Evolutionary conservation across 2,329 filamentous ascomycete species (phyloP).

Genomic region (Helotiales sp.): DNA sequence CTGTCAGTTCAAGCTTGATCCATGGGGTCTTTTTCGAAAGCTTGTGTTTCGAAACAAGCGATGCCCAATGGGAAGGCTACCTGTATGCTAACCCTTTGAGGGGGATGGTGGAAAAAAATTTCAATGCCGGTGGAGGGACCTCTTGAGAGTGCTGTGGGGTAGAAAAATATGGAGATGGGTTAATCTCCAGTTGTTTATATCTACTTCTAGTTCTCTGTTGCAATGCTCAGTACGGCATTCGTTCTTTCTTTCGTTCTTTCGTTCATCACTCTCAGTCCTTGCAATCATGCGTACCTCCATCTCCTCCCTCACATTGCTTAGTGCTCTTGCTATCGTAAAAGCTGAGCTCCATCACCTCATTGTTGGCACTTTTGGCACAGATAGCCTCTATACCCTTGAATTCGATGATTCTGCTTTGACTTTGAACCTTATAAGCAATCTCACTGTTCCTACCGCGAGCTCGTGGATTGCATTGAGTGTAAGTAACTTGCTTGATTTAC

Average conservation of each 20-base stretch:
- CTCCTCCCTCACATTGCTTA: slow-evolving; percentile 4
- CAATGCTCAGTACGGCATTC: not conserved
- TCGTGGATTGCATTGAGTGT: slow-evolving; percentile 37
- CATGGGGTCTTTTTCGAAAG: not conserved
- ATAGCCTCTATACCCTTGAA: slow-evolving; percentile 34
- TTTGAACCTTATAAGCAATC: slow-evolving; percentile 28
- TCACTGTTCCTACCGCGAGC: slow-evolving; percentile 22
- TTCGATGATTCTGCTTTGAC: slow-evolving; percentile 33
- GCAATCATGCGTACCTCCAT: slow-evolving; percentile 13
- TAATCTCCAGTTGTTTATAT: not conserved
- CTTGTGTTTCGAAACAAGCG: not conserved
- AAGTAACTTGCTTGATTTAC: slow-evolving; percentile 1
- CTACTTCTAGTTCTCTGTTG: not conserved
- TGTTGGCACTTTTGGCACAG: slow-evolving; percentile 34
- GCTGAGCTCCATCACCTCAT: slow-evolving; percentile 31
- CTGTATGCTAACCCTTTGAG: too few species aligned
- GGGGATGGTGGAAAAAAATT: not conserved
- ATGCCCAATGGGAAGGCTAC: not conserved
- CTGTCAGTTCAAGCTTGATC: not conserved
- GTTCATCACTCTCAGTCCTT: too few species aligned
- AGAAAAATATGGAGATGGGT: not conserved
- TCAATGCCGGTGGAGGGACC: not conserved
- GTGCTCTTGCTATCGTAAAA: not conserved
- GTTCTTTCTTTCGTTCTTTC: not conserved
- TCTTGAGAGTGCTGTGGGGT: not conserved